Percentiles rank a stretch among this genome's conserved stretches.
Conservation (phyloP, 108 stramenopile species). For the Fragilaria crotonensis region DNA sequence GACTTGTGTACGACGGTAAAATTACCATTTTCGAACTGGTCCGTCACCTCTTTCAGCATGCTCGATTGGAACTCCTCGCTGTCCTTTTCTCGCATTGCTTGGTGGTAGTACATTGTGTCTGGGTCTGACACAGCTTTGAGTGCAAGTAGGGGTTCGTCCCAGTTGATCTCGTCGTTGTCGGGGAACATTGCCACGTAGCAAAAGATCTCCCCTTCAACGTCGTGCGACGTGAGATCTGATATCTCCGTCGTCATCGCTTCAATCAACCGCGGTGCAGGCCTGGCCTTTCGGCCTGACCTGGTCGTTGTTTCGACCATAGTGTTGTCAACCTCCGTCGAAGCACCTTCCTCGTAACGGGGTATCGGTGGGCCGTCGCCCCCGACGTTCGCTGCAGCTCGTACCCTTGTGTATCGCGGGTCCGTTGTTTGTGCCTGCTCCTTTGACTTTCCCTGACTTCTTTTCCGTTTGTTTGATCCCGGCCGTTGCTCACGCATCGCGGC, state of each 20-base stretch:
- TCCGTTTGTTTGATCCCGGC: not conserved
- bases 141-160: constrained; percentile 1
- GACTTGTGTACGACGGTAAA: constrained; percentile 10
- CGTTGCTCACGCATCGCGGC: not conserved
- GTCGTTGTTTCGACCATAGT: not conserved
- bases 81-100: constrained; percentile 14
- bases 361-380: not conserved
- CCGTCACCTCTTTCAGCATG: constrained; percentile 10
- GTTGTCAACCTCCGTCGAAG: not conserved
- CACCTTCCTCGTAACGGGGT: not conserved
- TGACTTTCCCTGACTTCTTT: not conserved
- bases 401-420: not conserved
- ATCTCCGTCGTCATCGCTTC: constrained; percentile 3
- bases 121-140: constrained; percentile 3
- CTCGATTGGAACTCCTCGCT: constrained; percentile 7
- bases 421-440: not conserved
- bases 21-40: not conserved
- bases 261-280: not conserved
- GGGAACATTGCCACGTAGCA: too few relatives aligned
- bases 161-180: not conserved
- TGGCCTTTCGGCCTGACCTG: not conserved
- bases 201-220: not conserved
- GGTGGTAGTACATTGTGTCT: constrained; percentile 4
- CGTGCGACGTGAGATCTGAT: not conserved
- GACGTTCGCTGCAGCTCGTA: not conserved